A percentile compares a stretch with the other conserved stretches of the same genome.
phyloP scores from a whole-genome alignment of 163 green algal species.

The Chlorella variabilis region DNA sequence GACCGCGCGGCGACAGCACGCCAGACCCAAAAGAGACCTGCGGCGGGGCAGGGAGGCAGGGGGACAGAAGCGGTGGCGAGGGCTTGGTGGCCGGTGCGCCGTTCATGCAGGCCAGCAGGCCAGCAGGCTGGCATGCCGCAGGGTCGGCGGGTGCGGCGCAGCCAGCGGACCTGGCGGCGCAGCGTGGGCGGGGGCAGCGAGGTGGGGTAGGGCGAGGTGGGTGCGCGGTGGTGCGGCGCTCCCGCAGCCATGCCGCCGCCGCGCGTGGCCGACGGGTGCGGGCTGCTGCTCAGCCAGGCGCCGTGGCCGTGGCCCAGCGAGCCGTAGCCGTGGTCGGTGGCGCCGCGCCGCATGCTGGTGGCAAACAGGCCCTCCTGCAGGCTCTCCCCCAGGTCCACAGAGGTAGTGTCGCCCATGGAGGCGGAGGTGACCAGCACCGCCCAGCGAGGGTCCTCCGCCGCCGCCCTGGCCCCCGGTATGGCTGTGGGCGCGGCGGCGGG shows the following conservation, averaged over 20 bases:
- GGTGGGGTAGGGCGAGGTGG: background rate
- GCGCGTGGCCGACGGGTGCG: background rate
- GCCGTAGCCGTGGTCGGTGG: constrained; percentile 6
- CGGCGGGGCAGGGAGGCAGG: background rate
- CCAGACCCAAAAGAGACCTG: background rate
- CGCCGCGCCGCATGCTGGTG: background rate
- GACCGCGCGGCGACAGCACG: background rate
- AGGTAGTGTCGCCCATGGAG: background rate
- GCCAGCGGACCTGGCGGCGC: background rate
- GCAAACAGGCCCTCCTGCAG: constrained; percentile 4
- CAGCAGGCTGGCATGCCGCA: too few relatives aligned
- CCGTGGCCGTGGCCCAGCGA: constrained; percentile 17
- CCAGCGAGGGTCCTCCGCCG: background rate
- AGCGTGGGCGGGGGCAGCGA: background rate
- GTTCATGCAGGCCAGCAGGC: too few relatives aligned
- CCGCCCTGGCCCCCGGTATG: background rate
- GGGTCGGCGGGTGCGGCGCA: too few relatives aligned
- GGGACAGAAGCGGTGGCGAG: too few relatives aligned
- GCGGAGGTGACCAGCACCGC: background rate
- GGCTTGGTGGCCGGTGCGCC: too few relatives aligned
- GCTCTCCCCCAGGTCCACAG: constrained; percentile 2
- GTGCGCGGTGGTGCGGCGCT: too few relatives aligned
- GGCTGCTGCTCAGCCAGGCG: constrained; percentile 28
- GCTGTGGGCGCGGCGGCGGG: background rate
- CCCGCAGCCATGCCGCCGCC: background rate